Base-by-base conservation (phyloP, 768 basidiomycete genomes). In the Steccherinum ochraceum region DNA sequence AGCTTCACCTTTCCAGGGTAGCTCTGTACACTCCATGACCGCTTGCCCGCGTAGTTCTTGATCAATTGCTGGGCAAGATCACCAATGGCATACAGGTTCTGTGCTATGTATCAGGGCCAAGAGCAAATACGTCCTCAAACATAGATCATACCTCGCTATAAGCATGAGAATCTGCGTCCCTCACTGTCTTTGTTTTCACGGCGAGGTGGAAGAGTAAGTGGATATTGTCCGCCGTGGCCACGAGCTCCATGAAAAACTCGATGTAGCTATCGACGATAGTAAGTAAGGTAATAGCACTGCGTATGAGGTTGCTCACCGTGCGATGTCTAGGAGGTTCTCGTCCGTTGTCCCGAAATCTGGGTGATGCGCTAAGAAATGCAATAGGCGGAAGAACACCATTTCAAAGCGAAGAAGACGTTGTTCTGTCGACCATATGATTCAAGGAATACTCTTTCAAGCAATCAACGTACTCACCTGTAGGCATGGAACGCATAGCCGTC, bases 51-150 rank as follows among this genome's bases (percentile, higher is more conserved):
- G n/a, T 79, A 77, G 1, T 74, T 68, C 59, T 84, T 87, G 66
- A 97, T 86, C 26, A 96, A 70, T 58, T 90, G 81, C 67, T 96
- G 91, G 0, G 95, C 86, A 5, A 98, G 74, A 59, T 99, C 96
- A 56, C 88, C 83, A 52, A 91, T 73, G 7, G 82, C 76, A 61
- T 96, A 98, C 39, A 99, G 72, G 64, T 91, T 89, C 94, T 96
- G 57, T 25, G 18, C 24, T 3, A 27, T n/a, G n/a, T 1, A 19
- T n/a, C 5, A 49, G 12, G 43, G 48, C 5, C 10, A 19, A 54
- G 30, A 51, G 12, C n/a, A 23, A 21, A 35, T 51, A 48, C 7
- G 18, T 16, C 46, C 30, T 40, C 5, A 26, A 7, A 39, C 20
- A 13, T 24, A 23, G 26, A 16, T 52, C 69, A 41, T 50, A 91